Evolutionary conservation across 2,329 filamentous ascomycete species (phyloP).

Genomic region (Colletotrichum navitas): DNA sequence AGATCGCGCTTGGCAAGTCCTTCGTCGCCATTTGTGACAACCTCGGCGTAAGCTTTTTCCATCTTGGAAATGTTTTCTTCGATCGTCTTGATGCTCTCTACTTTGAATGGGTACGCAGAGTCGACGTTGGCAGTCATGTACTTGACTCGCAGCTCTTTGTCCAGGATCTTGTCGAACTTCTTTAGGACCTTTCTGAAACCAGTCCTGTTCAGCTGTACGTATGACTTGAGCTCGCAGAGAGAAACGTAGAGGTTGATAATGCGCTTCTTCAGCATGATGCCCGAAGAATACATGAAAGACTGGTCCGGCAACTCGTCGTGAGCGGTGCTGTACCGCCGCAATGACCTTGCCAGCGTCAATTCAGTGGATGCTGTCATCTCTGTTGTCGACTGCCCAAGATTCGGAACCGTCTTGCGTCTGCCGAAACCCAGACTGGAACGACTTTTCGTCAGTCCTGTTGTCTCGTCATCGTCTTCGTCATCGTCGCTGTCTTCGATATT

Average conservation of each 20-base stretch:
- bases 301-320: constrained; percentile 87
- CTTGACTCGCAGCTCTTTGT: constrained; percentile 80
- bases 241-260: constrained; percentile 90
- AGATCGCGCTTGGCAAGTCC: constrained; percentile 85
- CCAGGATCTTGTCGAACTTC: constrained; percentile 97
- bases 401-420: constrained; percentile 54
- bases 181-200: constrained; percentile 97
- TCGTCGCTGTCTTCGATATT: constrained; percentile 74
- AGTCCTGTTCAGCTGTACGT: constrained; percentile 94
- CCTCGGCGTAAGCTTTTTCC: constrained; percentile 82
- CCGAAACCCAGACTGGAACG: constrained; percentile 54
- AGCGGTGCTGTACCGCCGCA: constrained; percentile 73
- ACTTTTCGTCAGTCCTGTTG: constrained; percentile 64
- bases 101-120: constrained; percentile 83
- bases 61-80: constrained; percentile 80
- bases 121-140: constrained; percentile 84
- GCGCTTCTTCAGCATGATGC: constrained; percentile 92
- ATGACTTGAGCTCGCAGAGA: constrained; percentile 95
- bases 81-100: constrained; percentile 76
- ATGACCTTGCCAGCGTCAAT: constrained; percentile 61
- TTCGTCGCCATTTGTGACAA: constrained; percentile 86
- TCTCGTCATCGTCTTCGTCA: constrained; percentile 74
- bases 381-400: constrained; percentile 57
- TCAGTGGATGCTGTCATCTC: constrained; percentile 75
- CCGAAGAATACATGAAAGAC: constrained; percentile 73